Base-by-base conservation (phyloP, 1,284 basidiomycete genomes). In the Chondrostereum purpureum region DNA sequence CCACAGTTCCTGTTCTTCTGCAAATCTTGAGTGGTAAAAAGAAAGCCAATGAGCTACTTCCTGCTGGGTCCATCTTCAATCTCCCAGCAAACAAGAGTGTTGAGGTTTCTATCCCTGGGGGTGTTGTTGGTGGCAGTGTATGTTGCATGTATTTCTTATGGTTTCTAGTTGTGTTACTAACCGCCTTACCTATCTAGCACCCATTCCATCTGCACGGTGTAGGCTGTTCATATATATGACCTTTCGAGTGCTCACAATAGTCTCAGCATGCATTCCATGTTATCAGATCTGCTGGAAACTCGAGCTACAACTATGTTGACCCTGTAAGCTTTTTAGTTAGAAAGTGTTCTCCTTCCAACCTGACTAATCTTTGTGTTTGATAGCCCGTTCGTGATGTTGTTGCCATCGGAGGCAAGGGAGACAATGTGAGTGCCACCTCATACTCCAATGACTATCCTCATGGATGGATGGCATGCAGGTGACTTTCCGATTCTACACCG, bases 151-250 rank as follows among this genome's bases (percentile, higher is more conserved):
- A 8, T n/a, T 31, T 31, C 27, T 31, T 31, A 8, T n/a, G 8
- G 27, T 8, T n/a, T 18, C 17, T 6, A 31, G 16, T 27, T 19
- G 17, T 14, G 14, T 8, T n/a, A 31, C 22, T 20, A 38, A 31
- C 27, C n/a, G 8, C 8, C n/a, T 31, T 8, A 31, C n/a, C n/a
- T n/a, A 21, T 46, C 24, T 40, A 51, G 27, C 70, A 71, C 47
- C 71, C 72, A 0, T 70, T 73, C 58, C 70, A 72, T 44, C 45
- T 69, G 42, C 63, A 67, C 37, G 61, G 64, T 1, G 67, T 51
- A 61, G 62, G 51, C 61, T 60, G 21, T 45, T 61, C 55, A 50
- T 50, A 57, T 42, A 3, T 1, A n/a, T 2, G 8, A 2, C 13
- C 24, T n/a, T 16, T 10, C 11, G 12, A 17, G 27, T 12, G 37